phyloP scores from a whole-genome alignment of 2,329 filamentous ascomycete species.

The Aulographum hederae region DNA sequence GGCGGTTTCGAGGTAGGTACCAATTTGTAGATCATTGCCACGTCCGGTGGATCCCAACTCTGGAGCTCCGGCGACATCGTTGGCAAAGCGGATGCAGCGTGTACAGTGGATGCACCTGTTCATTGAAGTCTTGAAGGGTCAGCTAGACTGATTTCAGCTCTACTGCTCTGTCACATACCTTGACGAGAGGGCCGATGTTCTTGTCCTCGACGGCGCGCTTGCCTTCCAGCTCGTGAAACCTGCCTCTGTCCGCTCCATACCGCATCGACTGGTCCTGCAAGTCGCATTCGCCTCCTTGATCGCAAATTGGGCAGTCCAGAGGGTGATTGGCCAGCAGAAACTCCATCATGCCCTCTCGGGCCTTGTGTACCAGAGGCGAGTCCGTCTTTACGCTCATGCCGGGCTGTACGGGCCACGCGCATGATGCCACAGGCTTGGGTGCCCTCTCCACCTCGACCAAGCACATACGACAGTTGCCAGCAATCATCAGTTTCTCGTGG shows the following conservation, averaged over 20 bases:
- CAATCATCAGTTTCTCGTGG: slow-evolving; percentile 99
- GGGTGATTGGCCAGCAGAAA: slow-evolving; percentile 94
- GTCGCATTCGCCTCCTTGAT: slow-evolving; percentile 98
- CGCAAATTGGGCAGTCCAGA: slow-evolving; percentile 91
- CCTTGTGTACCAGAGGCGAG: slow-evolving; percentile 90
- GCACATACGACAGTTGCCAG: slow-evolving; percentile 99
- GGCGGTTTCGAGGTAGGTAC: slow-evolving; percentile 89
- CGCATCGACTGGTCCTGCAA: slow-evolving; percentile 99
- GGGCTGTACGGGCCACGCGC: slow-evolving; percentile 94
- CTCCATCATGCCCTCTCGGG: slow-evolving; percentile 97
- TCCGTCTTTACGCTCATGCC: slow-evolving; percentile 99
- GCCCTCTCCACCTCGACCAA: slow-evolving; percentile 93
- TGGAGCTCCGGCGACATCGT: slow-evolving; percentile 88
- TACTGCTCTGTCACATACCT: slow-evolving; percentile 25
- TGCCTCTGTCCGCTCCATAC: slow-evolving; percentile 86
- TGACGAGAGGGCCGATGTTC: slow-evolving; percentile 94
- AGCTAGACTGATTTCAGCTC: slow-evolving; percentile 7
- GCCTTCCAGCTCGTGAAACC: slow-evolving; percentile 88
- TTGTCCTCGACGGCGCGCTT: slow-evolving; percentile 99
- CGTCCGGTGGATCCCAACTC: slow-evolving; percentile 88
- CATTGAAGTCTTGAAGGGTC: slow-evolving; percentile 61
- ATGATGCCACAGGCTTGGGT: slow-evolving; percentile 94
- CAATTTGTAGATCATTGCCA: slow-evolving; percentile 95
- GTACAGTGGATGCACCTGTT: slow-evolving; percentile 99
- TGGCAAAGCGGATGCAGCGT: slow-evolving; percentile 91